These are phyloP conservation scores for Fibroporia radiculosa DNA, from an alignment of 768 basidiomycete species.

Conservation along the genomic window DNA sequence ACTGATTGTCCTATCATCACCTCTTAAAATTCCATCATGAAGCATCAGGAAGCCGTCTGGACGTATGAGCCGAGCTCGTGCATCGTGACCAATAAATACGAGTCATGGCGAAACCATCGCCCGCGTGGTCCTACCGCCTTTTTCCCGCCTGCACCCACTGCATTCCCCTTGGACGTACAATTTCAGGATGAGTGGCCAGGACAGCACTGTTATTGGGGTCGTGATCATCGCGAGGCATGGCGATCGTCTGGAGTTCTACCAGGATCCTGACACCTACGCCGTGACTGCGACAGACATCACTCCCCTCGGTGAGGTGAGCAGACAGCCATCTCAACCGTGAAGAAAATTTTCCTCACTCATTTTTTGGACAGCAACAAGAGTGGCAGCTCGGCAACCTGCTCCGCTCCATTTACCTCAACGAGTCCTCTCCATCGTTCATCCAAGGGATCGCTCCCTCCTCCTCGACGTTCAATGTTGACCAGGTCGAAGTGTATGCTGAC, in stretches of 20 bases:
- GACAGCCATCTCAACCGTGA: background rate
- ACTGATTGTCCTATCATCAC: no score
- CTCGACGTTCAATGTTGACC: constrained; percentile 27
- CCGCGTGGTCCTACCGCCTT: background rate
- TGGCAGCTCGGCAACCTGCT: constrained; percentile 46
- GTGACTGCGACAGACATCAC: constrained; percentile 53
- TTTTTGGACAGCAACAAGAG: constrained; percentile 41
- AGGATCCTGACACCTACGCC: constrained; percentile 49
- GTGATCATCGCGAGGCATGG: constrained; percentile 19
- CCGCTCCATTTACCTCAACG: constrained; percentile 45
- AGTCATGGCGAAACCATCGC: background rate
- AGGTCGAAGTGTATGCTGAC: constrained; percentile 52
- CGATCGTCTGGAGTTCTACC: constrained; percentile 49
- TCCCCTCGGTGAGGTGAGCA: constrained; percentile 54
- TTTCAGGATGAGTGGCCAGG: background rate
- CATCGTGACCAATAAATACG: no score
- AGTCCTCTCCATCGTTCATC: constrained; percentile 47
- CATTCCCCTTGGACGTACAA: background rate
- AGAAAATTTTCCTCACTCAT: background rate
- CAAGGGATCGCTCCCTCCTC: constrained; percentile 25
- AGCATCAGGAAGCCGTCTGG: no score
- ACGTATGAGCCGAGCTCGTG: no score
- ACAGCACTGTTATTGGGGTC: constrained; percentile 17
- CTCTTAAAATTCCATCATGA: no score
- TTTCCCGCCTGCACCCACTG: background rate